phyloP scores from a whole-genome alignment of 2,329 filamentous ascomycete genomes.

The Fusarium chuoi region DNA sequence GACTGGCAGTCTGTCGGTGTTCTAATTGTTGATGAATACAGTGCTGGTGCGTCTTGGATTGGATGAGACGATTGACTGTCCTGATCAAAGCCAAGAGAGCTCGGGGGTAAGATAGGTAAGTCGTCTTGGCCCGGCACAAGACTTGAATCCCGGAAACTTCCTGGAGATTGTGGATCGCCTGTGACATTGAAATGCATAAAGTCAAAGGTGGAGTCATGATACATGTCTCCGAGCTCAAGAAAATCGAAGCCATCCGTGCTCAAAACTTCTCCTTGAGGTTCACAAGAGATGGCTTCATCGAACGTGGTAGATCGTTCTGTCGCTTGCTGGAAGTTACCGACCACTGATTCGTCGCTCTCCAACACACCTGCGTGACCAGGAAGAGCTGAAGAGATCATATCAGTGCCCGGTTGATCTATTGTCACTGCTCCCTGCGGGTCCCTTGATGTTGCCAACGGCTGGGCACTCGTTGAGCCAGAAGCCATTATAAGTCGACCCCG shows the following conservation, averaged over 20 bases:
- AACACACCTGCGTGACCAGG: rapidly evolving
- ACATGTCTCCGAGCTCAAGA: not conserved
- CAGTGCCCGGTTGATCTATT: rapidly evolving
- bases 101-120: rapidly evolving
- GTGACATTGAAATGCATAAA: not conserved
- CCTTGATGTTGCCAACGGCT: rapidly evolving
- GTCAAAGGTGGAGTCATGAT: not conserved
- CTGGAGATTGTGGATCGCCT: rapidly evolving
- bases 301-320: rapidly evolving
- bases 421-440: rapidly evolving
- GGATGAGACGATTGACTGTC: not conserved
- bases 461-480: rapidly evolving
- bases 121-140: rapidly evolving
- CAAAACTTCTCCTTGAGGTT: rapidly evolving
- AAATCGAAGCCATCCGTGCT: not conserved
- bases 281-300: rapidly evolving
- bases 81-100: not conserved
- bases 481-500: not conserved
- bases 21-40: rapidly evolving
- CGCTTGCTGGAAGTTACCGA: no score
- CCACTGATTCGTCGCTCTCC: rapidly evolving
- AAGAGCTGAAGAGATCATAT: rapidly evolving
- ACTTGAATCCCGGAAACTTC: rapidly evolving
- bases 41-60: rapidly evolving
- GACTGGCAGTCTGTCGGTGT: rapidly evolving